These are phyloP conservation scores for Lantana camara DNA, from an alignment of 257 asterid genomes.

Conservation along the genomic window DNA sequence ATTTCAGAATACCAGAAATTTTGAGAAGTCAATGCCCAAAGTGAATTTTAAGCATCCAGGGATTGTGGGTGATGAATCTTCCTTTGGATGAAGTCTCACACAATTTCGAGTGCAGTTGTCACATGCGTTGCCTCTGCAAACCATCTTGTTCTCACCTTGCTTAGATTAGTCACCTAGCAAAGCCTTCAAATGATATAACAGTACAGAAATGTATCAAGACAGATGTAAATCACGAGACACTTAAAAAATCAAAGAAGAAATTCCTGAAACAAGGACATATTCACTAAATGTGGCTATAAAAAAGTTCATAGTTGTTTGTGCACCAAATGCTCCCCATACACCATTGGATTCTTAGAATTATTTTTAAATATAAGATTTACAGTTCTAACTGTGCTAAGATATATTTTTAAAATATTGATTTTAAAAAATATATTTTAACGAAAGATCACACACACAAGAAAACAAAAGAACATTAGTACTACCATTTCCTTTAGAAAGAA, in stretches of 20 bases:
- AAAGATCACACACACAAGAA: not conserved
- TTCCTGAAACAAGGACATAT: constrained; percentile 6
- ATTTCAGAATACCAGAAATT: constrained; percentile 31
- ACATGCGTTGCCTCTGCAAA: constrained; percentile 10
- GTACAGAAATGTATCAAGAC: not conserved
- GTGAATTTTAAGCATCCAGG: constrained; percentile 34
- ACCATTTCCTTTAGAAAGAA: not conserved
- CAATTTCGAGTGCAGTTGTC: constrained; percentile 1
- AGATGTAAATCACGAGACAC: not conserved
- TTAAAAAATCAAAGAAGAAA: not conserved
- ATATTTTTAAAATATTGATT: no score
- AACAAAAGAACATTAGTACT: not conserved
- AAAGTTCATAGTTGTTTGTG: no score
- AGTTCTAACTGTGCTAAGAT: not conserved
- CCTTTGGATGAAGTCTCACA: constrained; percentile 11
- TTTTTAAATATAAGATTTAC: not conserved
- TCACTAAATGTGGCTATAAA: no score
- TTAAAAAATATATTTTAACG: not conserved
- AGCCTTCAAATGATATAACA: not conserved
- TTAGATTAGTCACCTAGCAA: not conserved
- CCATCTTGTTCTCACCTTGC: constrained; percentile 18
- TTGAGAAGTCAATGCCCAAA: constrained; percentile 17
- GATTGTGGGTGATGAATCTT: not conserved
- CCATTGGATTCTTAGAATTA: not conserved
- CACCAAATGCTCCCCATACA: not conserved